phyloP scores from a whole-genome alignment of 2,329 filamentous ascomycete species.

The Macrophomina pseudophaseolina region DNA sequence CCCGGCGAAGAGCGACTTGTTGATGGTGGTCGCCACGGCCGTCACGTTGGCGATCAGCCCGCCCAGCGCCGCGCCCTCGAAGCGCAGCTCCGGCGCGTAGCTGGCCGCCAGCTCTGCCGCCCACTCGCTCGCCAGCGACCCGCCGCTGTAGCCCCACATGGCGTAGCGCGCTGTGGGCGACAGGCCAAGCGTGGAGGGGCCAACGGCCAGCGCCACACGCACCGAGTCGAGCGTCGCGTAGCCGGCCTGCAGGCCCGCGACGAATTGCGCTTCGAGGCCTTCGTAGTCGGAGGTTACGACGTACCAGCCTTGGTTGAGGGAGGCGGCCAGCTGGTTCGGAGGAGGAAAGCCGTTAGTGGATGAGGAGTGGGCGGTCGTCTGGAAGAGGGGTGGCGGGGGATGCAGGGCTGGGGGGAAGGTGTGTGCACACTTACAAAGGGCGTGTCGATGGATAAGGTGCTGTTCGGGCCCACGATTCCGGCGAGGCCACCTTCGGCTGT shows the following conservation, averaged over 20 bases:
- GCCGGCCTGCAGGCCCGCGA: slow-evolving; percentile 33
- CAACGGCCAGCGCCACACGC: slow-evolving; percentile 31
- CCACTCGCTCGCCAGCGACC: slow-evolving; percentile 34
- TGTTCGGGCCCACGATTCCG: slow-evolving; percentile 11
- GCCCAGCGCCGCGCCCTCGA: slow-evolving; percentile 38
- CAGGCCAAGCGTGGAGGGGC: background rate
- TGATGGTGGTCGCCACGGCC: slow-evolving; percentile 33
- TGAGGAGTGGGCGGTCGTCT: background rate
- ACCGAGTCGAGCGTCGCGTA: slow-evolving; percentile 37
- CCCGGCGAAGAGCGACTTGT: slow-evolving; percentile 33
- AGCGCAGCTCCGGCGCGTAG: slow-evolving; percentile 38
- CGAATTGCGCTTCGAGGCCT: slow-evolving; percentile 34
- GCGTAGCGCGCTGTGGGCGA: slow-evolving; percentile 18
- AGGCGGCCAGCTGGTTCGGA: slow-evolving; percentile 20
- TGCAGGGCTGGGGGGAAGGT: background rate
- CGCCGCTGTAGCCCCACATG: slow-evolving; percentile 36
- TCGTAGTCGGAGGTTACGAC: slow-evolving; percentile 36
- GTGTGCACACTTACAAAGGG: background rate
- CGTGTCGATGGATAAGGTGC: slow-evolving; percentile 15
- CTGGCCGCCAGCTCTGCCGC: slow-evolving; percentile 34
- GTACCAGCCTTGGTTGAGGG: slow-evolving; percentile 33
- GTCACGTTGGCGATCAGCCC: slow-evolving; percentile 39
- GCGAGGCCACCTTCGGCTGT: background rate
- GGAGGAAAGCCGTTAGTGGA: background rate
- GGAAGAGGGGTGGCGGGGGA: too few relatives aligned